A percentile compares a stretch with the other conserved stretches of the same genome.
Conservation (phyloP, 768 basidiomycete species). For the Suillus subalutaceus region DNA sequence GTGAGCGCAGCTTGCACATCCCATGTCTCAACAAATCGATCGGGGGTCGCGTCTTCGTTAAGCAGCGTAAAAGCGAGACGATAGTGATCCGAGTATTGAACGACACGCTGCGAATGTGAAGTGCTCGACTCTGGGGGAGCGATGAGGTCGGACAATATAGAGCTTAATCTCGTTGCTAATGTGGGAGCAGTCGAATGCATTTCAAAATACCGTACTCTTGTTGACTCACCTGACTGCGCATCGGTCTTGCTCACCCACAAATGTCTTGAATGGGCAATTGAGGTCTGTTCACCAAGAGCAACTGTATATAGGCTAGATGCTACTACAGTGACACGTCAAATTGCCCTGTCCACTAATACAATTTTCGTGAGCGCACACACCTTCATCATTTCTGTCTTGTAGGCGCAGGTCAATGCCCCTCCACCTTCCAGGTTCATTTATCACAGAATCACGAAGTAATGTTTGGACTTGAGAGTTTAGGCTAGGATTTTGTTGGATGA, state of each 20-base stretch:
- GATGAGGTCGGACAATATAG: slow-evolving; percentile 43
- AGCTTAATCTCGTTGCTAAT: slow-evolving; percentile 41
- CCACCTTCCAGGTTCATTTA: slow-evolving; percentile 38
- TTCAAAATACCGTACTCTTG: slow-evolving; percentile 15
- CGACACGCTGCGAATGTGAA: slow-evolving; percentile 52
- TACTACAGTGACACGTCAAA: slow-evolving; percentile 16
- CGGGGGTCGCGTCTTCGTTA: slow-evolving; percentile 83
- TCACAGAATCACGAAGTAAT: slow-evolving; percentile 19
- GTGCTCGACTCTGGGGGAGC: slow-evolving; percentile 46
- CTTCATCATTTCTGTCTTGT: slow-evolving; percentile 25
- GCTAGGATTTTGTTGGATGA: slow-evolving; percentile 15
- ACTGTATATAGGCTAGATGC: slow-evolving; percentile 25
- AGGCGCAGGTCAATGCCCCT: slow-evolving; percentile 45
- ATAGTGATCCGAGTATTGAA: slow-evolving; percentile 81
- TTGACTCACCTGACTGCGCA: slow-evolving; percentile 28
- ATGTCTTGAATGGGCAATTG: slow-evolving; percentile 23
- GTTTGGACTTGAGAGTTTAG: slow-evolving; percentile 33
- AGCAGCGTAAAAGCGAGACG: slow-evolving; percentile 91
- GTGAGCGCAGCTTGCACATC: slow-evolving; percentile 65
- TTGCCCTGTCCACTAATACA: slow-evolving; percentile 13
- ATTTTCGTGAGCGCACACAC: slow-evolving; percentile 34
- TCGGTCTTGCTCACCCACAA: slow-evolving; percentile 27
- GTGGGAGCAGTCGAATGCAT: slow-evolving; percentile 17
- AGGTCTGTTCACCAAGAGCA: slow-evolving; percentile 26
- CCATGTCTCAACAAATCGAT: slow-evolving; percentile 67